These are phyloP conservation scores for Thymus quinquecostatus DNA, from an alignment of 257 asterid species.

Conservation along the genomic window DNA sequence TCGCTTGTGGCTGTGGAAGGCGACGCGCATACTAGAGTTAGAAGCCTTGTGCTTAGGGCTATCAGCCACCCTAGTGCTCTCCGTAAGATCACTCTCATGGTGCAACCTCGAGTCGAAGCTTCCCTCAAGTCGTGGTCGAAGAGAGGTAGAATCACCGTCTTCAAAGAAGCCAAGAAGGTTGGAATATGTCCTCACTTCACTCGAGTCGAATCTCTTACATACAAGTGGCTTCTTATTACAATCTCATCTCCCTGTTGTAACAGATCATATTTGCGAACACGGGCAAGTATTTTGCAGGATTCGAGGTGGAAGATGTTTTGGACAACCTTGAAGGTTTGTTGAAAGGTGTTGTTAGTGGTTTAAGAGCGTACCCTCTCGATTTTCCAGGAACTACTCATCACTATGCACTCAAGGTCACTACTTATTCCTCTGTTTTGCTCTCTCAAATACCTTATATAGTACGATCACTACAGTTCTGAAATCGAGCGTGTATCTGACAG, in stretches of 20 bases:
- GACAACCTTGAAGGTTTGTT: constrained; percentile 48
- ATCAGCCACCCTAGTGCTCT: constrained; percentile 60
- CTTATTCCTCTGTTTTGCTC: too few species aligned
- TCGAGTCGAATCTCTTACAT: background rate
- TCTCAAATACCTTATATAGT: background rate
- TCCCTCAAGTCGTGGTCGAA: constrained; percentile 50
- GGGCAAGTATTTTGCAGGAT: constrained; percentile 54
- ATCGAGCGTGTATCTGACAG: constrained; percentile 29
- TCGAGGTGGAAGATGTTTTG: constrained; percentile 49
- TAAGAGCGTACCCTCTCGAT: constrained; percentile 52
- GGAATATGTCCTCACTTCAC: background rate
- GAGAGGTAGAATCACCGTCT: constrained; percentile 45
- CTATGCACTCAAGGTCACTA: constrained; percentile 46
- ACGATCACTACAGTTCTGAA: background rate
- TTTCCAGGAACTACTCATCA: constrained; percentile 54
- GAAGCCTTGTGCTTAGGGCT: constrained; percentile 46
- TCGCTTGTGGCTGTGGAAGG: constrained; percentile 45
- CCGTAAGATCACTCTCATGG: constrained; percentile 47
- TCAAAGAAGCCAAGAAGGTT: constrained; percentile 55
- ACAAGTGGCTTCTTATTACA: background rate
- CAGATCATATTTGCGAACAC: constrained; percentile 54
- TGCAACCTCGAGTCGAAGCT: constrained; percentile 49
- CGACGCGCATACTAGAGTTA: constrained; percentile 44
- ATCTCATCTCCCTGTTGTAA: background rate
- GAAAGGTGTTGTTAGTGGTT: constrained; percentile 40